Conservation (phyloP, 306 rosid genomes). For the Bauhinia variegata region DNA sequence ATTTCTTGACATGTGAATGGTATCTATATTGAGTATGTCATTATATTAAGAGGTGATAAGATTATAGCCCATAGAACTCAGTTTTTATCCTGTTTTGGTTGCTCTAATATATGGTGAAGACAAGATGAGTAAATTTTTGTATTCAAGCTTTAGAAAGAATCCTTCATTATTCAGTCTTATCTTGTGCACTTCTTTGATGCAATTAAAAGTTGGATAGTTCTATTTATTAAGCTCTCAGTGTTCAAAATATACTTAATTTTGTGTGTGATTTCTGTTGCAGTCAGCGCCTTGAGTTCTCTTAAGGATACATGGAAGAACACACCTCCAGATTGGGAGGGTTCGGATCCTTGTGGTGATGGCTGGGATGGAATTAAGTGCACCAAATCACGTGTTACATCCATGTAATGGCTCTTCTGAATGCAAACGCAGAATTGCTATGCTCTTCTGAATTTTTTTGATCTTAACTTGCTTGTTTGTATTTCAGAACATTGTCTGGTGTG, state of each 20-base stretch:
- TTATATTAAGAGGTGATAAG: too few species aligned
- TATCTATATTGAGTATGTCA: too few species aligned
- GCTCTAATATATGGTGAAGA: background rate
- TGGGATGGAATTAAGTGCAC: conserved; percentile 39
- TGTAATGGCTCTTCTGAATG: conserved; percentile 26
- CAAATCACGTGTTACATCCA: conserved; percentile 41
- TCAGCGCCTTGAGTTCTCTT: conserved; percentile 4
- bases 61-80: too few species aligned
- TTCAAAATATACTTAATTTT: background rate
- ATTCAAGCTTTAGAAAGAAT: conserved; percentile 8
- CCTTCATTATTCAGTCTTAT: conserved; percentile 2
- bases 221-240: too few species aligned
- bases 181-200: conserved; percentile 17
- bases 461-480: conserved; percentile 24
- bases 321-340: conserved; percentile 24
- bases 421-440: background rate
- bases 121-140: background rate
- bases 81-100: conserved; percentile 10
- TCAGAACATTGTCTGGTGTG: conserved; percentile 45
- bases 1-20: too few species aligned
- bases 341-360: conserved; percentile 36
- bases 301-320: background rate
- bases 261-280: conserved; percentile 30
- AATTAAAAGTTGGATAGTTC: background rate
- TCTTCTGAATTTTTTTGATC: background rate